Evolutionary conservation across 75 land plant species (phyloP).

Genomic region (Chamaecyparis obtusa): DNA sequence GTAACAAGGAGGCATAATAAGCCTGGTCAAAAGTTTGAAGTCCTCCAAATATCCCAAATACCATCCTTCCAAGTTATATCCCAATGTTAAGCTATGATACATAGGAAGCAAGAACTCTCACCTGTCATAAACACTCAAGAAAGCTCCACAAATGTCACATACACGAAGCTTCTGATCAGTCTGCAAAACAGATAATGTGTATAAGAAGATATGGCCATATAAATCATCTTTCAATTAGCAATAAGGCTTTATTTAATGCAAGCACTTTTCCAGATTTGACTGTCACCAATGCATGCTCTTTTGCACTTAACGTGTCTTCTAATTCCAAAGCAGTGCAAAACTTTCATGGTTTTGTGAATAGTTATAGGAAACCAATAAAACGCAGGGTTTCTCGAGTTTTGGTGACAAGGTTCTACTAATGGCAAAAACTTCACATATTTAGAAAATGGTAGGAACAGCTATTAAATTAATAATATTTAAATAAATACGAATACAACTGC

Average conservation of each 20-base stretch:
- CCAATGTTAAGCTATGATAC: neutral
- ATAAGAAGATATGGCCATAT: neutral
- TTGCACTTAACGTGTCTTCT: neutral
- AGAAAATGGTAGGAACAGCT: no score
- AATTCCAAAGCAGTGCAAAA: no score
- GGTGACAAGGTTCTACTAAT: no score
- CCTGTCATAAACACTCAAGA: constrained; percentile 99
- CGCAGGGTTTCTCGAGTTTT: no score
- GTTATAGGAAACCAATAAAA: neutral
- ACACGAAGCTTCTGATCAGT: constrained; percentile 99
- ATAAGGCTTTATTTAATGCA: neutral
- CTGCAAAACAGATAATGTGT: constrained; percentile 41
- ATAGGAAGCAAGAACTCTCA: constrained; percentile 20
- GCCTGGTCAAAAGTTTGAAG: constrained; percentile 59
- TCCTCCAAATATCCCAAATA: constrained; percentile 40
- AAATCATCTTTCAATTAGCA: neutral
- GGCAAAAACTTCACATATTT: no score
- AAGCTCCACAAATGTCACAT: constrained; percentile 99
- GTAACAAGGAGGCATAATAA: constrained; percentile 67
- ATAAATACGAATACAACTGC: no score
- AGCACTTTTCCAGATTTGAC: neutral
- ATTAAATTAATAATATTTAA: no score
- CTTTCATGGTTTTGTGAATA: neutral
- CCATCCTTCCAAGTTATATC: constrained; percentile 14
- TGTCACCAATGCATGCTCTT: neutral